Percentiles rank a stretch among this genome's conserved stretches.
These are phyloP conservation scores for Agaricus blazei DNA, from an alignment of 768 basidiomycete species.

Conservation along the genomic window DNA sequence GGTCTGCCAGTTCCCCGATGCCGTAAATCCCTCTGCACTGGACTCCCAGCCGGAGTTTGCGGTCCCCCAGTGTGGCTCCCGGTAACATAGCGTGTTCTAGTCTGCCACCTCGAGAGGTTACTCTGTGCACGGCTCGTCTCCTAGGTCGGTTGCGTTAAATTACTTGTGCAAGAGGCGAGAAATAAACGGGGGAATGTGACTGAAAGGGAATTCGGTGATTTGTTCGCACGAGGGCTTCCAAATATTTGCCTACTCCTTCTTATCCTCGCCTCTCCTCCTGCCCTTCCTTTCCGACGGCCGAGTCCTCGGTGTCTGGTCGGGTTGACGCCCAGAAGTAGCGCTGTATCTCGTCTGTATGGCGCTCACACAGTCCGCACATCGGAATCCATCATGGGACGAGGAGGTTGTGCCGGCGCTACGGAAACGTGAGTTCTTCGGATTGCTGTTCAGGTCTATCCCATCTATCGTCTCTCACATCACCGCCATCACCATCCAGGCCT, in stretches of 20 bases:
- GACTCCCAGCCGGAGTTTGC: too few relatives aligned
- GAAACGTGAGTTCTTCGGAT: constrained; percentile 50
- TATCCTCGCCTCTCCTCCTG: not conserved
- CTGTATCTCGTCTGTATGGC: constrained; percentile 26
- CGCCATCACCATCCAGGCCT: constrained; percentile 46
- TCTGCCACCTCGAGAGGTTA: too few relatives aligned
- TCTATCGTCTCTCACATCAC: constrained; percentile 9
- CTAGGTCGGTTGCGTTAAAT: not conserved
- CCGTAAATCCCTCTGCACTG: too few relatives aligned
- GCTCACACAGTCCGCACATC: constrained; percentile 35
- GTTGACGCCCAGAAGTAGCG: not conserved
- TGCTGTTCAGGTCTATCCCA: not conserved
- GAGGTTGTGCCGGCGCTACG: constrained; percentile 76
- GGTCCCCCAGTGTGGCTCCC: too few relatives aligned
- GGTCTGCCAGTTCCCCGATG: too few relatives aligned
- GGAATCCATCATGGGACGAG: constrained; percentile 70
- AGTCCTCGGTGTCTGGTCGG: not conserved
- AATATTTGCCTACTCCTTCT: constrained; percentile 7
- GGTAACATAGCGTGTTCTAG: too few relatives aligned
- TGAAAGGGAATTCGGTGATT: not conserved
- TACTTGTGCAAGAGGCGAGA: not conserved
- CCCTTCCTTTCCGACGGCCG: not conserved
- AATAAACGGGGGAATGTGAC: not conserved
- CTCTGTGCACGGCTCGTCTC: not conserved
- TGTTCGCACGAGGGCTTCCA: constrained; percentile 11